These are phyloP conservation scores for Ehretia macrophylla DNA, from an alignment of 257 asterid genomes.

Conservation along the genomic window DNA sequence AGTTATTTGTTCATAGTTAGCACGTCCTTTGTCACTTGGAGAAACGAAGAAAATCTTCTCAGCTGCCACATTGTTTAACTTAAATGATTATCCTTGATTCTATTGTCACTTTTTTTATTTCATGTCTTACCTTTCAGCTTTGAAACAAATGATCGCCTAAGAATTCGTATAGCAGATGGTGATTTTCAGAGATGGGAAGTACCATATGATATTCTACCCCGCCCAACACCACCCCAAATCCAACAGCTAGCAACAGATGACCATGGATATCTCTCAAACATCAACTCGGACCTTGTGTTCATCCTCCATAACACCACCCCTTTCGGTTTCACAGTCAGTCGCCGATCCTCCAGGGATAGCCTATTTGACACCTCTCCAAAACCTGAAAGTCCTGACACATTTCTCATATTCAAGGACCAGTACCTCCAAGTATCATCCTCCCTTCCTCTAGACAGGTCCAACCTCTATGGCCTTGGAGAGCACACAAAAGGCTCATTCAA, in stretches of 20 bases:
- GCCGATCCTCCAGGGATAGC: slow-evolving; percentile 29
- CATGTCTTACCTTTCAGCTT: slow-evolving; percentile 11
- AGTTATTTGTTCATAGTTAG: too few species aligned
- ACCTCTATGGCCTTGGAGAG: slow-evolving; percentile 83
- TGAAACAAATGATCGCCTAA: slow-evolving; percentile 27
- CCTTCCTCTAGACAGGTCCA: slow-evolving; percentile 40
- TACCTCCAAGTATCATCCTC: slow-evolving; percentile 79
- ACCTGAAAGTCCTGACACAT: slow-evolving; percentile 10
- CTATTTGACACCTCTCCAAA: slow-evolving; percentile 36
- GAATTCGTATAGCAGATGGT: slow-evolving; percentile 33
- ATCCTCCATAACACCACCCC: slow-evolving; percentile 35
- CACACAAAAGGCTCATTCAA: slow-evolving; percentile 64
- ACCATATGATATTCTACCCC: slow-evolving; percentile 28
- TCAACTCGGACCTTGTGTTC: slow-evolving; percentile 29
- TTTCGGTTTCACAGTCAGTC: slow-evolving; percentile 29
- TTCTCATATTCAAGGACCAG: slow-evolving; percentile 60
- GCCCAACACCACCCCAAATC: slow-evolving; percentile 3
- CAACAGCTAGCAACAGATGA: not conserved
- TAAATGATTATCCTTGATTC: too few species aligned
- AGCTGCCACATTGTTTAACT: too few species aligned
- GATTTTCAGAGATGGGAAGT: slow-evolving; percentile 39
- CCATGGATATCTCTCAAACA: slow-evolving; percentile 9
- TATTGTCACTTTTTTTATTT: not conserved
- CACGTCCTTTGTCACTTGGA: too few species aligned
- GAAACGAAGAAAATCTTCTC: too few species aligned